Base-by-base conservation (phyloP, 169 alveolate genomes). In the Eimeria mitis region DNA sequence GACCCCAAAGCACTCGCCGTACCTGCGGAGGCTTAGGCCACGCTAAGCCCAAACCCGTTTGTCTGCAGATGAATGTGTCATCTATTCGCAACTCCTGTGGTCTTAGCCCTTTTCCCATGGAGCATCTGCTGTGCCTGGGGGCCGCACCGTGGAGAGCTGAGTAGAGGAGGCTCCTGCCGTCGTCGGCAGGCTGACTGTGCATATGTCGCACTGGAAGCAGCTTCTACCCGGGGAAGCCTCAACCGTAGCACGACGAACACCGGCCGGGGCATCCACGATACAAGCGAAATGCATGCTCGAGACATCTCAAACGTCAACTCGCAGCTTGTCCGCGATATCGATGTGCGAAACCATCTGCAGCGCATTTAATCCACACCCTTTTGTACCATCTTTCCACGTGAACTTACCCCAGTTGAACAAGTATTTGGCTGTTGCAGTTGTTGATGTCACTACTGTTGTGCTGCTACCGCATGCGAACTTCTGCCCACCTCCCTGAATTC, bases 401-500 rank as follows among this genome's bases (percentile, higher is more conserved):
- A 11, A 13, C n/a, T 34, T 31, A 52, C 16, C 49, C 9, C n/a
- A 34, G n/a, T 34, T 65, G 75, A 34, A 37, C 79, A 70, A 31
- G 52, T 13, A 34, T 13, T 37, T 70, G 49, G 52, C 11, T 34
- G 79, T 70, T 70, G 49, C 52, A 34, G 79, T 70, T 31, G 2
- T 68, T 34, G 8, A 21, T 68, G 34, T 68, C 47, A 68, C 4
- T 8, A 68, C 11, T 68, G 21, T 34, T 25, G 49, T 68, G 79
- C 79, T 70, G 28, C 9, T 16, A 70, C 28, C 16, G 79, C 79
- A 34, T 37, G 28, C 89, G 31, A 84, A 52, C 61, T 28, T 42
- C 87, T 42, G 40, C 97, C 98, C 79, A 98, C 98, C 96, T 98
- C 98, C 90, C 99, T 97, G 95, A 99, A 99, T 94, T 99, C 99